Evolutionary conservation across 2,329 filamentous ascomycete genomes (phyloP).

Genomic region (Microcyclosporella mali): DNA sequence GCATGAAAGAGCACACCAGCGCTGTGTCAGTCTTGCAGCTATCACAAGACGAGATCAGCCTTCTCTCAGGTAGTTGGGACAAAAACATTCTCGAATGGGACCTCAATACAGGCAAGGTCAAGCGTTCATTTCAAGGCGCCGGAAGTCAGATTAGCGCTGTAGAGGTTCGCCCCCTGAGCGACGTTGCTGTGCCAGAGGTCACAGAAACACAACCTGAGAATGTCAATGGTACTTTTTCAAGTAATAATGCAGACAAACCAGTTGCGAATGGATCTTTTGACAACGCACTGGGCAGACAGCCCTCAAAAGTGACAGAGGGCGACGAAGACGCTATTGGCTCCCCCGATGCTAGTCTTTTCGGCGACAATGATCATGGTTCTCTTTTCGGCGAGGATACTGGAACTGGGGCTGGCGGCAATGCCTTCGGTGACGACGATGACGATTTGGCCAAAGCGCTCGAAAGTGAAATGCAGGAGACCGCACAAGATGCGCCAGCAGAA

Average conservation of each 20-base stretch:
- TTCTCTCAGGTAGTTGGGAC: constrained; percentile 94
- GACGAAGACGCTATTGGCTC: constrained; percentile 56
- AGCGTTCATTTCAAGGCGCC: constrained; percentile 68
- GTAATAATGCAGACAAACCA: constrained; percentile 62
- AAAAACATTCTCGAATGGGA: constrained; percentile 95
- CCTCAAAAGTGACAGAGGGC: constrained; percentile 27
- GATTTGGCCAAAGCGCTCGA: constrained; percentile 73
- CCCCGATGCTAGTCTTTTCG: constrained; percentile 76
- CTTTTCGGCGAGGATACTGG: constrained; percentile 69
- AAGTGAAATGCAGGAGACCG: constrained; percentile 37
- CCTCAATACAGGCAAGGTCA: constrained; percentile 73
- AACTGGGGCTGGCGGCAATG: constrained; percentile 40
- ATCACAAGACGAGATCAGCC: constrained; percentile 74
- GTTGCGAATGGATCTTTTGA: constrained; percentile 49
- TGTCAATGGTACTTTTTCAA: constrained; percentile 60
- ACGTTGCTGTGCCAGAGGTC: constrained; percentile 66
- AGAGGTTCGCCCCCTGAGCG: constrained; percentile 73
- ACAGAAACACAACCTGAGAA: constrained; percentile 58
- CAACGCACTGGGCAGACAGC: constrained; percentile 27
- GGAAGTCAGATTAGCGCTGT: constrained; percentile 82
- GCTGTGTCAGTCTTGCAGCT: constrained; percentile 84
- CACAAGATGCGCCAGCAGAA: constrained; percentile 30
- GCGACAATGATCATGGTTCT: constrained; percentile 64
- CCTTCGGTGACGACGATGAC: constrained; percentile 77
- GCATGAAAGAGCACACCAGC: constrained; percentile 76